Percentiles rank a stretch among this genome's conserved stretches.
Conservation (phyloP, 495 filamentous ascomycete species). For the Aspergillus carlsbadensis region DNA sequence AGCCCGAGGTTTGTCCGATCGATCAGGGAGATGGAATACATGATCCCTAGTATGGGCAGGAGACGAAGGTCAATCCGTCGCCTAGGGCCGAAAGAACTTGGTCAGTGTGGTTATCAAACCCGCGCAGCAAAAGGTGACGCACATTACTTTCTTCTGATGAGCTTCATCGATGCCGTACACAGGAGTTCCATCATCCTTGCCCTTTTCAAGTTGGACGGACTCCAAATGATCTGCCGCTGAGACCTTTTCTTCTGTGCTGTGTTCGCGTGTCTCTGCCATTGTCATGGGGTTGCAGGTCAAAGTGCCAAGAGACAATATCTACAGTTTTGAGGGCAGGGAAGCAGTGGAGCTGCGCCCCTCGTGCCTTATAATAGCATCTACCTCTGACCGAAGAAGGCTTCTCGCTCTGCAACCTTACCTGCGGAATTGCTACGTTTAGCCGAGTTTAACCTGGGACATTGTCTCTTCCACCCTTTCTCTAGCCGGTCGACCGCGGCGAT, state of each 20-base stretch:
- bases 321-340: neutral
- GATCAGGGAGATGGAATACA: slow-evolving; percentile 20
- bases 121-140: neutral
- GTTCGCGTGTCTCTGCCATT: slow-evolving; percentile 4
- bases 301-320: neutral
- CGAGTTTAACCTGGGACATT: slow-evolving; percentile 4
- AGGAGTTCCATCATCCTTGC: neutral
- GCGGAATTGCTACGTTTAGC: neutral
- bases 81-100: neutral
- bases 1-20: slow-evolving; percentile 19
- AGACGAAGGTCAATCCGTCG: slow-evolving; percentile 17
- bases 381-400: slow-evolving; percentile 11
- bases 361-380: neutral
- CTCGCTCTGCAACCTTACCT: neutral
- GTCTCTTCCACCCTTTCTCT: neutral
- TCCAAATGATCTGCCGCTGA: slow-evolving; percentile 9
- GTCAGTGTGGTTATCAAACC: neutral
- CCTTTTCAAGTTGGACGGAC: slow-evolving; percentile 10
- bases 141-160: slow-evolving; percentile 20
- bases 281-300: neutral
- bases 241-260: slow-evolving; percentile 2
- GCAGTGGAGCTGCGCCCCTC: neutral
- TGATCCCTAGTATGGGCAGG: slow-evolving; percentile 14
- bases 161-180: slow-evolving; percentile 20
- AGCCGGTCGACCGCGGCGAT: slow-evolving; percentile 9